phyloP scores from a whole-genome alignment of 352 stramenopile genomes.

The Pythium volutum region DNA sequence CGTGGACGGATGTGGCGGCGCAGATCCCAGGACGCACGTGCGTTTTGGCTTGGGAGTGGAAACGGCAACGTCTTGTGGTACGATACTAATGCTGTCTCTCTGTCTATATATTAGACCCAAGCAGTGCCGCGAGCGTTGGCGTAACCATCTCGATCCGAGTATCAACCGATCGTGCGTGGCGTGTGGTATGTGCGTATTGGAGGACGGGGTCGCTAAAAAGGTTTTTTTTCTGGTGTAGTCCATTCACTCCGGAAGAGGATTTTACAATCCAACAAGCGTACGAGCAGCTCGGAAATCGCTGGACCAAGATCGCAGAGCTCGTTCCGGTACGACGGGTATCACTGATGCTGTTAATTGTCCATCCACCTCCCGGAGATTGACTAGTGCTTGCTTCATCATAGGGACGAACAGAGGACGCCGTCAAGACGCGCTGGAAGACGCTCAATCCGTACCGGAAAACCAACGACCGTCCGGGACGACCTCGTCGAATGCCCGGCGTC shows the following conservation, averaged over 20 bases:
- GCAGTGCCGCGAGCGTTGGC: slow-evolving; percentile 95
- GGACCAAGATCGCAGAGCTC: slow-evolving; percentile 91
- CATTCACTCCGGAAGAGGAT: slow-evolving; percentile 91
- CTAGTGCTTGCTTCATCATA: neutral
- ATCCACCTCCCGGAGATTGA: no score
- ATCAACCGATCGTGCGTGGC: slow-evolving; percentile 76
- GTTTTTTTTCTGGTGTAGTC: slow-evolving; percentile 28
- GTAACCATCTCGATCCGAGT: slow-evolving; percentile 95
- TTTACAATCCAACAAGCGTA: slow-evolving; percentile 90
- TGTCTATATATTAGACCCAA: slow-evolving; percentile 60
- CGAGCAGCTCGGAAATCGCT: slow-evolving; percentile 91
- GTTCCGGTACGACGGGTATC: slow-evolving; percentile 33
- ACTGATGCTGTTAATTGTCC: no score
- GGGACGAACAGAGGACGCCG: slow-evolving; percentile 77
- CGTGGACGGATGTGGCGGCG: slow-evolving; percentile 70
- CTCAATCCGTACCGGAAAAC: slow-evolving; percentile 78
- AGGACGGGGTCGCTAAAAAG: neutral
- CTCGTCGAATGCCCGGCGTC: slow-evolving; percentile 45
- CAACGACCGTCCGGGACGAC: slow-evolving; percentile 68
- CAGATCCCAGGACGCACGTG: slow-evolving; percentile 77
- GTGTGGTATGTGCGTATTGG: neutral
- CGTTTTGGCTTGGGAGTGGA: neutral
- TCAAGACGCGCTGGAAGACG: slow-evolving; percentile 81
- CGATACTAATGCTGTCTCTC: neutral
- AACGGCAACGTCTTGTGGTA: neutral